Conservation (phyloP, 331 rosid genomes). For the Phaseolus coccineus region DNA sequence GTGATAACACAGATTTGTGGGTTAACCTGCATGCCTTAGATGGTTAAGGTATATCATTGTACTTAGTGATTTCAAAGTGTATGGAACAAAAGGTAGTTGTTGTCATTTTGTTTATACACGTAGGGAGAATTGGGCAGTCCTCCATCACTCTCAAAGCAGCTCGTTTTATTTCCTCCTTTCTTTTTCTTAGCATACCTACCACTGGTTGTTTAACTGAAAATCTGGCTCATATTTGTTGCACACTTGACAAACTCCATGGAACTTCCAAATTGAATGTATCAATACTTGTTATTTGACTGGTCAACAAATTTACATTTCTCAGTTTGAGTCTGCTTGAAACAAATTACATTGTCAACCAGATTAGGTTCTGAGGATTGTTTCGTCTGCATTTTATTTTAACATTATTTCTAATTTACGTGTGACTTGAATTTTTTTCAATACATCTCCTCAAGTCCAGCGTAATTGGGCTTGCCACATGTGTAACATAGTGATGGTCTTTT, state of each 20-base stretch:
- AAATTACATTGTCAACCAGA: too few relatives aligned
- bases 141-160: slow-evolving; percentile 15
- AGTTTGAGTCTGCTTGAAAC: too few relatives aligned
- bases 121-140: slow-evolving; percentile 21
- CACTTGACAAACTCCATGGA: slow-evolving; percentile 16
- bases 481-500: too few relatives aligned
- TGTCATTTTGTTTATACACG: slow-evolving; percentile 23
- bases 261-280: slow-evolving; percentile 26
- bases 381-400: too few relatives aligned
- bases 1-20: slow-evolving; percentile 41
- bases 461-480: too few relatives aligned
- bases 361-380: too few relatives aligned
- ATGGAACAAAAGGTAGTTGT: slow-evolving; percentile 29
- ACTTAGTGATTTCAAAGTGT: slow-evolving; percentile 32
- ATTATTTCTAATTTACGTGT: too few relatives aligned
- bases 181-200: slow-evolving; percentile 10
- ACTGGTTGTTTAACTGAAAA: slow-evolving; percentile 21
- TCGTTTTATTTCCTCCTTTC: slow-evolving; percentile 17
- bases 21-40: slow-evolving; percentile 16
- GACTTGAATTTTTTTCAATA: too few relatives aligned
- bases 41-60: slow-evolving; percentile 31
- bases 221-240: slow-evolving; percentile 17
- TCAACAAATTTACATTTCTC: slow-evolving; percentile 16
- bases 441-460: too few relatives aligned
- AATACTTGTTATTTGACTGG: not conserved